Conservation (phyloP, 1,284 basidiomycete genomes). For the Gymnopus androsaceus region DNA sequence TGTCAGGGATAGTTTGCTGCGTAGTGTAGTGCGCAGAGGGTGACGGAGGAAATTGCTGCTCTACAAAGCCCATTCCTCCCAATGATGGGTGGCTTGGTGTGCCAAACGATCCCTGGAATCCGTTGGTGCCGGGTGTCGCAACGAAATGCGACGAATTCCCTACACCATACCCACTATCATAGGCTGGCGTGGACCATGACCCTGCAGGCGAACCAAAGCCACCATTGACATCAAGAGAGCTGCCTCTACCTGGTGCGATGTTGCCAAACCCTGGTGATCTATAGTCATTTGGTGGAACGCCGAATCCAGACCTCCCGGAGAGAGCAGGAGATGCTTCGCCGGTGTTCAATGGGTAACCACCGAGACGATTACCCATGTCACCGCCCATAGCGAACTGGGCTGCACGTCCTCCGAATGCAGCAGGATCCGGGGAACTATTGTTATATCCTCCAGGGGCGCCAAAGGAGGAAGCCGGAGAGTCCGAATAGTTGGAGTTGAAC, state of each 20-base stretch:
- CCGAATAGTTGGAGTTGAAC: constrained; percentile 58
- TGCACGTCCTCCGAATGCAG: constrained; percentile 52
- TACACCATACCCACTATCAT: constrained; percentile 18
- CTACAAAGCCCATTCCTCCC: constrained; percentile 3
- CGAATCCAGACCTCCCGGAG: constrained; percentile 34
- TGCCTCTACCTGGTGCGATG: constrained; percentile 35
- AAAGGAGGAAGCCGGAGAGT: constrained; percentile 72
- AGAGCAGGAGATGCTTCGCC: constrained; percentile 34
- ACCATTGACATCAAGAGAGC: constrained; percentile 37
- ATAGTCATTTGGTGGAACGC: constrained; percentile 30
- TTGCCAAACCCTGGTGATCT: constrained; percentile 35
- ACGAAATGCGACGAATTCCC: constrained; percentile 2
- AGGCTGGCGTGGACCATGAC: constrained; percentile 36
- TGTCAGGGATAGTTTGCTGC: constrained; percentile 17
- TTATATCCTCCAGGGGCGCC: constrained; percentile 59
- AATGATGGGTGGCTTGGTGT: background rate
- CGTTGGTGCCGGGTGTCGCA: constrained; percentile 7
- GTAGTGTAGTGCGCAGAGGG: constrained; percentile 12
- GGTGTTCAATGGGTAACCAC: constrained; percentile 19
- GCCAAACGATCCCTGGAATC: constrained; percentile 9
- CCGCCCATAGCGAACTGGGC: constrained; percentile 38
- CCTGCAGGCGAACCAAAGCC: constrained; percentile 33
- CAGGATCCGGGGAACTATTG: constrained; percentile 69
- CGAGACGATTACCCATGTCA: constrained; percentile 33
- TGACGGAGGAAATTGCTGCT: constrained; percentile 8